Base-by-base conservation (phyloP, 2,329 filamentous ascomycete genomes). In the Anisogramma anomala region DNA sequence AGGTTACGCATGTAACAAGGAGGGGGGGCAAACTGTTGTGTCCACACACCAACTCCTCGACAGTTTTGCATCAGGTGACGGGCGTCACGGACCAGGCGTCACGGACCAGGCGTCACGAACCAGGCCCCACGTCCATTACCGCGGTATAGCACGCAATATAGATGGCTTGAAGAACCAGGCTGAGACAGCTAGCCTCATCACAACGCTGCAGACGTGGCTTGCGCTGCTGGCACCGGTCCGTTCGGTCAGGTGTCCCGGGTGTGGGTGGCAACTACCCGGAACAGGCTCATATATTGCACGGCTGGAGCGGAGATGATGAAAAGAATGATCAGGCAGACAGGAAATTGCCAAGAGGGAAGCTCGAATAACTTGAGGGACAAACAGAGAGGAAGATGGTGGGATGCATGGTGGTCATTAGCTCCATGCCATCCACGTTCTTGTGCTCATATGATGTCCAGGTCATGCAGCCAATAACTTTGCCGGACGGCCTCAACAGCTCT, bases 391-490 rank as follows among this genome's bases (percentile, higher is more conserved):
- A 14, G 11, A 30, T 10, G 13, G 9, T 30, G 17, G 14, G 39
- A n/a, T 18, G 19, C 10, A 41, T 35, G 18, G 32, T 32, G 23
- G 25, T n/a, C 8, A 28, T 11, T 36, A 41, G 33, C 33, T 25
- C 20, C 33, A 11, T 17, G 14, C 14, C 6, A 18, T 17, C 26
- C 8, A 11, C 3, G 9, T 8, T 17, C 14, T 25, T 38, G 34
- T 38, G 41, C 14, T 44, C 44, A 41, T 41, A 41, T 37, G 36
- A 30, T 39, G 38, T 15, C 40, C 20, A 41, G 33, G 37, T 18
- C 45, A 44, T 47, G 45, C 45, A 44, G 41, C 41, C 45, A 44
- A 37, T 33, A 36, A 6, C 7, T 32, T 32, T 14, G 15, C 30
- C 11, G 15, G 30, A 14, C 17, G 6, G 14, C 30, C 30, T 32